Conservation (phyloP, 1,284 basidiomycete genomes). For the Pseudozyma hubeiensis region DNA sequence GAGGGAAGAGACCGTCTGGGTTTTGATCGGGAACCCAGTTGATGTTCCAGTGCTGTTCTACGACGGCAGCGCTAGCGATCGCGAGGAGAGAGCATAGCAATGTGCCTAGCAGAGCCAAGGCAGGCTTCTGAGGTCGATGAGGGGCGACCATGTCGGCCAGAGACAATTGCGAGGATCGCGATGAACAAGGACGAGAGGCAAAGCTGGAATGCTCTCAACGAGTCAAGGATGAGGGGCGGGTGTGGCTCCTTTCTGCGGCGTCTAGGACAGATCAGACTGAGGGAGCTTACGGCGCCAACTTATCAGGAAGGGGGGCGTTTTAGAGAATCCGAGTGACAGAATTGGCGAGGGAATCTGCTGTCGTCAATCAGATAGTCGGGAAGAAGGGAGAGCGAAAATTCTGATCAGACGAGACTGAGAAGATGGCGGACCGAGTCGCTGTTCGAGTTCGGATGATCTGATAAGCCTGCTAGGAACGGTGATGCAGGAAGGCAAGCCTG, state of each 20-base stretch:
- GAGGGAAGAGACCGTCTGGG: constrained; percentile 60
- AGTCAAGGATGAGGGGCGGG: too few relatives aligned
- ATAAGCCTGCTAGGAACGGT: constrained; percentile 8
- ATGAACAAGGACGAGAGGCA: background rate
- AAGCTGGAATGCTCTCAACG: too few relatives aligned
- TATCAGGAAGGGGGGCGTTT: background rate
- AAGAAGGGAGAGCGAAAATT: background rate
- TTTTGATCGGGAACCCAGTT: constrained; percentile 70
- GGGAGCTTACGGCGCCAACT: background rate
- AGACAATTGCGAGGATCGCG: background rate
- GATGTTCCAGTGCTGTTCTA: constrained; percentile 76
- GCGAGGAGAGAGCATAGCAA: constrained; percentile 24
- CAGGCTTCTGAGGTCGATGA: constrained; percentile 13
- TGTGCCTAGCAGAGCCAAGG: constrained; percentile 26
- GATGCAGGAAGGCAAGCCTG: too few relatives aligned
- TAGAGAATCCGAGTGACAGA: background rate
- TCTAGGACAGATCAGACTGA: too few relatives aligned
- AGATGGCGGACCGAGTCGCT: background rate
- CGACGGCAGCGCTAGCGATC: constrained; percentile 45
- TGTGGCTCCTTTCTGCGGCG: too few relatives aligned
- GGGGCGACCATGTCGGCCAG: constrained; percentile 22
- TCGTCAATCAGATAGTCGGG: constrained; percentile 12
- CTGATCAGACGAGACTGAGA: background rate
- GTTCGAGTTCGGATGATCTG: constrained; percentile 5
- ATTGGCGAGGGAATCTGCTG: background rate